Conservation (phyloP, 1,284 basidiomycete genomes). For the Naganishia cerealis region DNA sequence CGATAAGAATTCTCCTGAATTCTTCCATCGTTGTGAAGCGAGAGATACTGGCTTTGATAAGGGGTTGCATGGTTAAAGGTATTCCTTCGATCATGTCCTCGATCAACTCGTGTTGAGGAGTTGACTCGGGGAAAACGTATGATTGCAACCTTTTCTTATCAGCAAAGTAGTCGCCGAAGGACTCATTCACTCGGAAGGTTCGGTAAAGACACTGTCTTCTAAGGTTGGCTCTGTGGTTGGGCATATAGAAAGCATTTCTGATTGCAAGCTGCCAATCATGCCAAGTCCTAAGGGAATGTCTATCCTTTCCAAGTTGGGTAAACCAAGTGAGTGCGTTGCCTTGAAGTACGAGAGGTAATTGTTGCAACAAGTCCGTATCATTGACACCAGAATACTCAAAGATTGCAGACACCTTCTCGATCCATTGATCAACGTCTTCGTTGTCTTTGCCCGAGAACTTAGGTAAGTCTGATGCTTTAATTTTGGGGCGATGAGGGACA, state of each 20-base stretch:
- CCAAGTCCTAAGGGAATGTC: slow-evolving; percentile 16
- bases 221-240: slow-evolving; percentile 8
- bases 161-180: slow-evolving; percentile 27
- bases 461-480: slow-evolving; percentile 31
- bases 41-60: slow-evolving; percentile 27
- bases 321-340: slow-evolving; percentile 28
- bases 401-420: slow-evolving; percentile 24
- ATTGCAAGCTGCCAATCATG: slow-evolving; percentile 28
- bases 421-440: slow-evolving; percentile 31
- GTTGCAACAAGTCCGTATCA: slow-evolving; percentile 19
- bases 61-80: slow-evolving; percentile 23
- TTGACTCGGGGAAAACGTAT: too few species aligned
- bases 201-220: slow-evolving; percentile 28
- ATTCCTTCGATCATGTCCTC: too few species aligned
- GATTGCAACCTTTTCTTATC: slow-evolving; percentile 27
- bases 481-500: neutral
- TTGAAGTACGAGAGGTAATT: slow-evolving; percentile 20
- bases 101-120: too few species aligned
- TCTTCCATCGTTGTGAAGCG: slow-evolving; percentile 18
- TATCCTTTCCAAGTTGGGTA: slow-evolving; percentile 20
- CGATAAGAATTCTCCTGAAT: slow-evolving; percentile 28
- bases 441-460: slow-evolving; percentile 15
- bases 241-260: slow-evolving; percentile 28
- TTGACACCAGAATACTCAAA: slow-evolving; percentile 18
- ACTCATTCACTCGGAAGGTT: slow-evolving; percentile 9